Evolutionary conservation across 441 rosid species (phyloP).

Genomic region (Codiaeum variegatum): DNA sequence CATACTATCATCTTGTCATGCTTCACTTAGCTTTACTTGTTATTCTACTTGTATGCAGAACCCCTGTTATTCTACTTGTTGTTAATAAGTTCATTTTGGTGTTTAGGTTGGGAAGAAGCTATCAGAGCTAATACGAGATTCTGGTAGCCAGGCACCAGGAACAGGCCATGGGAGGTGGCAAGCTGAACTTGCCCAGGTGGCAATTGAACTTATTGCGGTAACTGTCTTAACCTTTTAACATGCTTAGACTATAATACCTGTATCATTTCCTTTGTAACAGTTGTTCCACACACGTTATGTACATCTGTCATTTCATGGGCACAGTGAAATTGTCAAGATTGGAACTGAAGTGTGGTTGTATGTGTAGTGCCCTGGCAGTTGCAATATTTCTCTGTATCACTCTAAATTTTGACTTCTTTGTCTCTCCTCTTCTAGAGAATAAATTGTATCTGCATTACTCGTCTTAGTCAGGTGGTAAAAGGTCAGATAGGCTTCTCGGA

Average conservation of each 20-base stretch:
- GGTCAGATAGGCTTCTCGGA: background rate
- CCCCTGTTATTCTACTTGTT: background rate
- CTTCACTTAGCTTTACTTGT: background rate
- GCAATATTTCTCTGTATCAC: background rate
- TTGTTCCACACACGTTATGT: too few species aligned
- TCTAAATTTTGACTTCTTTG: background rate
- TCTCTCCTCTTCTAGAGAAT: background rate
- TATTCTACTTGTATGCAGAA: background rate
- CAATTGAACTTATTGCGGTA: constrained; percentile 95
- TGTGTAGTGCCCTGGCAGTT: background rate
- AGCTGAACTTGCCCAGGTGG: constrained; percentile 91
- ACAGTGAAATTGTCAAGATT: background rate
- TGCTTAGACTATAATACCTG: background rate
- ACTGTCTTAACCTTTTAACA: constrained; percentile 11
- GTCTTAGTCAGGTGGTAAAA: background rate
- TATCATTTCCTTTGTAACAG: too few species aligned
- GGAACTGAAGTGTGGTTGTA: background rate
- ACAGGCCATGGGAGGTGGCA: constrained; percentile 94
- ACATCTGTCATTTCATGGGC: background rate
- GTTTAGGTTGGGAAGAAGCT: constrained; percentile 91
- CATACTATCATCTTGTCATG: background rate
- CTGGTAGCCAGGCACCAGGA: constrained; percentile 81
- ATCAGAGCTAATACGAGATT: constrained; percentile 92
- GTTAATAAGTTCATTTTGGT: constrained; percentile 19
- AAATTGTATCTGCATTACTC: background rate